A percentile compares a stretch with the other conserved stretches of the same genome.
phyloP scores from a whole-genome alignment of 352 stramenopile genomes.

The Globisporangium solare region DNA sequence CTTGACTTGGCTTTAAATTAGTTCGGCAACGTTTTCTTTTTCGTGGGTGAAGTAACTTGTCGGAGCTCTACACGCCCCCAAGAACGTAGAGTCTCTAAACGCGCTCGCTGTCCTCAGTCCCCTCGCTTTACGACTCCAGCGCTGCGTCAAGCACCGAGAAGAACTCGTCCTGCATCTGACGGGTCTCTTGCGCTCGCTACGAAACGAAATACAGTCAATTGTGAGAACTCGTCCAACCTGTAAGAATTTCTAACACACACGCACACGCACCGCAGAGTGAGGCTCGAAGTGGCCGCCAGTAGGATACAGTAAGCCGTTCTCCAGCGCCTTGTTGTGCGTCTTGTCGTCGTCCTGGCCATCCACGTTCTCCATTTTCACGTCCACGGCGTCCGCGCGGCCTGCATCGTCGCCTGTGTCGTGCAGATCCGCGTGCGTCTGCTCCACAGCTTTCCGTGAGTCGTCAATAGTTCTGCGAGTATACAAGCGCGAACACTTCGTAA shows the following conservation, averaged over 20 bases:
- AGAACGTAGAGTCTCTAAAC: too few species aligned
- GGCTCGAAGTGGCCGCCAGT: conserved; percentile 23
- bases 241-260: too few species aligned
- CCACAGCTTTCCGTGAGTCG: conserved; percentile 51
- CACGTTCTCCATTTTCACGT: conserved; percentile 24
- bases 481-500: background rate
- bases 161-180: conserved; percentile 62
- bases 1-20: too few species aligned
- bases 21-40: too few species aligned
- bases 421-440: conserved; percentile 54
- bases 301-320: conserved; percentile 11
- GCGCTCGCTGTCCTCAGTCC: too few species aligned
- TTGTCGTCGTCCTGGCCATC: conserved; percentile 16
- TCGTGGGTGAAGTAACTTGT: too few species aligned
- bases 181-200: conserved; percentile 40
- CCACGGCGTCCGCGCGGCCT: conserved; percentile 15
- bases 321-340: conserved; percentile 8
- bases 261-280: conserved; percentile 27
- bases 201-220: background rate
- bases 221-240: too few species aligned
- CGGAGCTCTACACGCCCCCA: too few species aligned
- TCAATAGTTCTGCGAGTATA: conserved; percentile 48
- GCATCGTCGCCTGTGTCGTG: conserved; percentile 47
- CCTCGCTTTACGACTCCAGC: conserved; percentile 21
- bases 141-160: conserved; percentile 52